Evolutionary conservation across 768 basidiomycete species (phyloP).

Genomic region (Sarcomyxa edulis): DNA sequence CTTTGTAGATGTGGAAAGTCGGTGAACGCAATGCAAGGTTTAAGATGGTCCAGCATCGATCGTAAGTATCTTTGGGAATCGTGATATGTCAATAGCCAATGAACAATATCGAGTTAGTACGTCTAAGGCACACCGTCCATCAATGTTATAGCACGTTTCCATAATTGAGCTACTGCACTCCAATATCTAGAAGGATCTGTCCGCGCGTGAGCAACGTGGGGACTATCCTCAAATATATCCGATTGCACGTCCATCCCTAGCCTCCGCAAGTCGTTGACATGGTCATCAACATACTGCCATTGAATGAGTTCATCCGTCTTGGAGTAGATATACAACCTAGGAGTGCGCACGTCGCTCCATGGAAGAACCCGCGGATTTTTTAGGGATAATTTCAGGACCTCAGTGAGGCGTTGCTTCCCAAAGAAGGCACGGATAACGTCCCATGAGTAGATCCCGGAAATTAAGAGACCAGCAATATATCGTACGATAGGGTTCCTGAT

Average conservation of each 20-base stretch:
- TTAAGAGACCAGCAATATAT: slow-evolving; percentile 14
- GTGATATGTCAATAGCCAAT: no score
- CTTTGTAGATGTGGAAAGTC: no score
- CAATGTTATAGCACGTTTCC: slow-evolving; percentile 25
- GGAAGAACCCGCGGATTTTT: slow-evolving; percentile 27
- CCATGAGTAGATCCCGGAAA: slow-evolving; percentile 22
- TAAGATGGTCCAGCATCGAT: no score
- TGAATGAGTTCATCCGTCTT: slow-evolving; percentile 35
- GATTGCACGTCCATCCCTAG: slow-evolving; percentile 26
- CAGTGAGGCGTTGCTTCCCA: slow-evolving; percentile 15
- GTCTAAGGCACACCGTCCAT: no score
- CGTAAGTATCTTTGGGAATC: no score
- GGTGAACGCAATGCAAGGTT: no score
- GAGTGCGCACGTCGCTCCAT: slow-evolving; percentile 32
- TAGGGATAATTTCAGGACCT: slow-evolving; percentile 21
- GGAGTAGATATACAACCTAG: slow-evolving; percentile 43
- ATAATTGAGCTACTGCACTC: slow-evolving; percentile 29
- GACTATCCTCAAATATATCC: slow-evolving; percentile 33
- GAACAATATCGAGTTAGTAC: no score
- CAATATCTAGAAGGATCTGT: slow-evolving; percentile 39
- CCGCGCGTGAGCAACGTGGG: slow-evolving; percentile 42
- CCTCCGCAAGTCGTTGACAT: slow-evolving; percentile 24
- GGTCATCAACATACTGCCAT: slow-evolving; percentile 27
- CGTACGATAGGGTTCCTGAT: slow-evolving; percentile 25
- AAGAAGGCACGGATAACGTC: slow-evolving; percentile 14